Evolutionary conservation across 305 asterid genomes (phyloP), one percentile per base, ranked within the genome.

Genomic region (Solanum aculeatissimum): DNA sequence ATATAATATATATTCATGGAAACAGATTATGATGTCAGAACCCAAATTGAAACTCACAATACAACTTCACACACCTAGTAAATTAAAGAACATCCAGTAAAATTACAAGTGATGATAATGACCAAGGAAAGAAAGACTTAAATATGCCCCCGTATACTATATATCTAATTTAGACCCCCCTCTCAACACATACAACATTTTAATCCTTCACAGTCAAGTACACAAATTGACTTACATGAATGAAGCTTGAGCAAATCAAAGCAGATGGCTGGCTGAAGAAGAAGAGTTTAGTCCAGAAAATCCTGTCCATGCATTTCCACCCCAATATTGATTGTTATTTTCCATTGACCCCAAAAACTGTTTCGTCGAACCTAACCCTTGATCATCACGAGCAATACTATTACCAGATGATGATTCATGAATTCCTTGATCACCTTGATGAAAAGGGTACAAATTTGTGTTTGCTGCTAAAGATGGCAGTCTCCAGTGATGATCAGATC

Each of bases 261-360:
- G 85, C 29, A 83, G 70, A 68, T 83, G 85, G 53, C 27, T 21
- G 49, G 85, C 70, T 47, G 84, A 40, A 35, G 85, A 83, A 51
- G 85, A 69, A 11, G 81, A 68, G 68, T 83, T 83, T n/a, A 83
- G 51, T 51, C 85, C 81, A 55, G 85, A 53, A 51, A 83, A 83
- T 42, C 81, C 84, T 18, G 74, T 45, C 72, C 84, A 62, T 62
- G 75, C 85, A 21, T 55, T 83, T 58, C 85, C 77, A 66, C 85
- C 85, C 85, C 85, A 83, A 83, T 69, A 83, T 10, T 68, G 85
- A 68, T 83, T 83, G 15, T 83, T 83, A 57, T 69, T 83, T 32
- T 83, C 85, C 81, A 83, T 47, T 10, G 85, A 68, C 3, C 85
- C 85, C 65, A 83, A 69, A 72, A 83, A 83, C 47, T 83, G 85